These are phyloP conservation scores for Globisporangium paddicum DNA, from an alignment of 352 stramenopile genomes.

Conservation along the genomic window DNA sequence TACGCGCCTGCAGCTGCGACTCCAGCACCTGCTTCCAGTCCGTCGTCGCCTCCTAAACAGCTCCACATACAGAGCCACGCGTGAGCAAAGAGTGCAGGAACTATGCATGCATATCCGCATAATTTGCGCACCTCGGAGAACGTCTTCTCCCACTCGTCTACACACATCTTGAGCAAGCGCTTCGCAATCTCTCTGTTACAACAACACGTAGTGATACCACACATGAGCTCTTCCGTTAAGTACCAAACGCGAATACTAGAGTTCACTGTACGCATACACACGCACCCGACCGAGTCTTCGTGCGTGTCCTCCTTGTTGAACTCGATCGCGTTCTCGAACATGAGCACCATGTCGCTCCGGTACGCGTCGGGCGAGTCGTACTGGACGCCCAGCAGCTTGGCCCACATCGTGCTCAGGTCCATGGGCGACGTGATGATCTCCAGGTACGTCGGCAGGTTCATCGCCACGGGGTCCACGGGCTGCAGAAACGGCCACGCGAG, in stretches of 20 bases:
- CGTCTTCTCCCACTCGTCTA: slow-evolving; percentile 45
- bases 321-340: slow-evolving; percentile 84
- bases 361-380: slow-evolving; percentile 59
- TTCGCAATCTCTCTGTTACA: slow-evolving; percentile 54
- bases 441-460: slow-evolving; percentile 93
- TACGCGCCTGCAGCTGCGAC: slow-evolving; percentile 40
- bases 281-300: slow-evolving; percentile 68
- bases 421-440: slow-evolving; percentile 82
- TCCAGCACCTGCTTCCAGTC: slow-evolving; percentile 59
- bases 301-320: slow-evolving; percentile 82
- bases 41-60: slow-evolving; percentile 39
- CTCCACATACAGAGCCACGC: background rate
- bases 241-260: background rate
- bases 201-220: background rate
- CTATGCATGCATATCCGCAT: background rate
- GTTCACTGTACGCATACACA: background rate
- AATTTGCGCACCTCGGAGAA: slow-evolving; percentile 41
- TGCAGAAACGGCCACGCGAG: slow-evolving; percentile 88
- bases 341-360: slow-evolving; percentile 67
- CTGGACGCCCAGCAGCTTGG: slow-evolving; percentile 55
- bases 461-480: slow-evolving; percentile 92
- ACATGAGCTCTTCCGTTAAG: background rate
- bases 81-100: background rate
- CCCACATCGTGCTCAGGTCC: slow-evolving; percentile 95
- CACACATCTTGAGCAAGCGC: slow-evolving; percentile 37